Percentiles rank a stretch among this genome's conserved stretches.
Conservation (phyloP, 257 asterid species). For the Gardenia jasminoides region DNA sequence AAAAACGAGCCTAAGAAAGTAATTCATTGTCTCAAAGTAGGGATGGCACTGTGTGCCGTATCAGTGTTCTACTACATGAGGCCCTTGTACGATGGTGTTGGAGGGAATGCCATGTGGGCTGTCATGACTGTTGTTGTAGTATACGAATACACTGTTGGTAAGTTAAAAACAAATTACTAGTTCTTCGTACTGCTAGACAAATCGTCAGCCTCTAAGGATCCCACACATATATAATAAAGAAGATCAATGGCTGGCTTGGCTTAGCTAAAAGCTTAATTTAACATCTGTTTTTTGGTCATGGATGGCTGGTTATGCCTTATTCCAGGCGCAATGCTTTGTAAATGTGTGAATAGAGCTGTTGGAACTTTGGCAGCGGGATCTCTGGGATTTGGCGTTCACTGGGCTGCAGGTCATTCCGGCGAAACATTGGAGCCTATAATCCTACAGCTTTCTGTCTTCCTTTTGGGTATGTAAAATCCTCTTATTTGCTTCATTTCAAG, state of each 20-base stretch:
- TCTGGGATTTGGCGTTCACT: constrained; percentile 85
- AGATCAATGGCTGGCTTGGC: too few relatives aligned
- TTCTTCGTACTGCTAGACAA: too few relatives aligned
- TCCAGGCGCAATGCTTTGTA: constrained; percentile 69
- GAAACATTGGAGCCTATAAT: constrained; percentile 55
- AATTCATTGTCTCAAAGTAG: constrained; percentile 72
- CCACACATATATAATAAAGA: too few relatives aligned
- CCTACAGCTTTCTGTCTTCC: constrained; percentile 68
- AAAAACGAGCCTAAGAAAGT: constrained; percentile 62
- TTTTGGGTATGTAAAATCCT: constrained; percentile 46
- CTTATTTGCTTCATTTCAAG: not conserved
- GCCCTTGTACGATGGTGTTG: constrained; percentile 76
- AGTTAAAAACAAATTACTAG: too few relatives aligned
- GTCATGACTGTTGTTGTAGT: constrained; percentile 86
- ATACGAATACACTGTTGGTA: constrained; percentile 78
- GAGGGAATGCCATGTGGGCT: constrained; percentile 92
- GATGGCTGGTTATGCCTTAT: too few relatives aligned
- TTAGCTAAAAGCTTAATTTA: too few relatives aligned
- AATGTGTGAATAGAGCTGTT: constrained; percentile 59
- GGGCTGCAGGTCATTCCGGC: constrained; percentile 71
- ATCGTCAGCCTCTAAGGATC: too few relatives aligned
- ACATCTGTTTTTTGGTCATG: too few relatives aligned
- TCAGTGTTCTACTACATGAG: constrained; percentile 79
- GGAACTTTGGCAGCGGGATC: constrained; percentile 75
- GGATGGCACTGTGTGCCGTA: constrained; percentile 66